A percentile compares a stretch with the other conserved stretches of the same genome.
Conservation (phyloP, 2,329 filamentous ascomycete species). For the Ophiostoma pallidulum region DNA sequence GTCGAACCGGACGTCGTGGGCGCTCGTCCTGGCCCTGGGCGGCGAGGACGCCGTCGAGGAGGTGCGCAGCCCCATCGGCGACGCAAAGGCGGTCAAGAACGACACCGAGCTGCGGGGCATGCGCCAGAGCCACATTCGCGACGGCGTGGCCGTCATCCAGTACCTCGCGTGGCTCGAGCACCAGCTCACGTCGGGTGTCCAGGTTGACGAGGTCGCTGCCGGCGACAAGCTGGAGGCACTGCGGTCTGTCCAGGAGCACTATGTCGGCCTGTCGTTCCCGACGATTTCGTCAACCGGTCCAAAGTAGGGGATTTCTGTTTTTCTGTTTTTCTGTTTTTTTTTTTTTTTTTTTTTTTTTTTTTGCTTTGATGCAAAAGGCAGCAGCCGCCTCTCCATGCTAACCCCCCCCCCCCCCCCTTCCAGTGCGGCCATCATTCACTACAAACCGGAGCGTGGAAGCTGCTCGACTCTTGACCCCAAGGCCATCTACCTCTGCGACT, state of each 20-base stretch:
- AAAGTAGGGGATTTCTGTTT: slow-evolving; percentile 36
- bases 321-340: too few species aligned
- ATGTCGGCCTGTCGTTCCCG: slow-evolving; percentile 84
- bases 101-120: slow-evolving; percentile 82
- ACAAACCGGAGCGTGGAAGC: slow-evolving; percentile 73
- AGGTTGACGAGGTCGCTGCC: slow-evolving; percentile 79
- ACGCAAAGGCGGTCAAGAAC: slow-evolving; percentile 93
- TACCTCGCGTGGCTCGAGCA: slow-evolving; percentile 97
- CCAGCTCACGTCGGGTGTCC: slow-evolving; percentile 64
- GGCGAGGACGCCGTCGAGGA: slow-evolving; percentile 82
- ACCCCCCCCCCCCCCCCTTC: neutral
- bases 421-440: slow-evolving; percentile 93
- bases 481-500: slow-evolving; percentile 89
- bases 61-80: slow-evolving; percentile 73
- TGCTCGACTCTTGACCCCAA: slow-evolving; percentile 78
- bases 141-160: slow-evolving; percentile 81
- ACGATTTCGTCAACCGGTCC: slow-evolving; percentile 93
- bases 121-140: slow-evolving; percentile 85
- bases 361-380: too few species aligned
- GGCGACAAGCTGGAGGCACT: slow-evolving; percentile 81
- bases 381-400: too few species aligned
- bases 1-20: slow-evolving; percentile 89
- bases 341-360: neutral
- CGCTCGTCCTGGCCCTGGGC: slow-evolving; percentile 74
- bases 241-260: slow-evolving; percentile 59